Conservation (phyloP, 1,284 basidiomycete species). For the Cyathus olla region DNA sequence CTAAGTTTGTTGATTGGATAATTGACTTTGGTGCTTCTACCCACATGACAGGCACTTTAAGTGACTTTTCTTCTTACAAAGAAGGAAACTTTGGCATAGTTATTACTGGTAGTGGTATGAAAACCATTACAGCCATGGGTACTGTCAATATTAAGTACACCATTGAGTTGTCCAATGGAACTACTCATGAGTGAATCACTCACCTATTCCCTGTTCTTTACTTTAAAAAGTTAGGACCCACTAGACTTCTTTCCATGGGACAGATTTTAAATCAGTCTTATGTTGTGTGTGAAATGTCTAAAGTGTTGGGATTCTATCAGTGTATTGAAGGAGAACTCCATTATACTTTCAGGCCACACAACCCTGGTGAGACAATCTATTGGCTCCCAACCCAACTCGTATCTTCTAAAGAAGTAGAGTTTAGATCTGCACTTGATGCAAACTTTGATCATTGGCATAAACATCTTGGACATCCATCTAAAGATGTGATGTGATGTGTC, state of each 20-base stretch:
- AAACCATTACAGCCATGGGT: neutral
- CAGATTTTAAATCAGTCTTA: neutral
- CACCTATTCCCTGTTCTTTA: neutral
- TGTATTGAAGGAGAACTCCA: neutral
- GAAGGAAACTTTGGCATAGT: conserved; percentile 4
- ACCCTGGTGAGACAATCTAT: neutral
- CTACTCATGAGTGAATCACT: neutral
- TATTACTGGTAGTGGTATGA: neutral
- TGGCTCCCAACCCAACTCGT: neutral
- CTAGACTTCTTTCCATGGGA: conserved; percentile 5
- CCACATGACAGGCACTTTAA: conserved; percentile 6
- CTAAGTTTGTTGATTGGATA: conserved; percentile 7
- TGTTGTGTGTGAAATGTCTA: neutral
- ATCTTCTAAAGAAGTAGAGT: neutral
- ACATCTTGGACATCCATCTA: conserved; percentile 13
- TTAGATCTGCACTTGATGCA: neutral
- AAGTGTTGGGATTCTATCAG: neutral
- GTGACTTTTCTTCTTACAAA: neutral
- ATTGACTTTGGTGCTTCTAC: conserved; percentile 15
- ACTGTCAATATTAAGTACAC: neutral
- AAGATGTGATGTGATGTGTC: conserved; percentile 13
- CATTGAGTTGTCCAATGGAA: neutral
- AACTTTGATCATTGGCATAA: conserved; percentile 12
- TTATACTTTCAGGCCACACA: neutral
- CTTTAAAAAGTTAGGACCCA: neutral